phyloP scores from a whole-genome alignment of 2,329 filamentous ascomycete genomes.

The Cladophialophora psammophila region DNA sequence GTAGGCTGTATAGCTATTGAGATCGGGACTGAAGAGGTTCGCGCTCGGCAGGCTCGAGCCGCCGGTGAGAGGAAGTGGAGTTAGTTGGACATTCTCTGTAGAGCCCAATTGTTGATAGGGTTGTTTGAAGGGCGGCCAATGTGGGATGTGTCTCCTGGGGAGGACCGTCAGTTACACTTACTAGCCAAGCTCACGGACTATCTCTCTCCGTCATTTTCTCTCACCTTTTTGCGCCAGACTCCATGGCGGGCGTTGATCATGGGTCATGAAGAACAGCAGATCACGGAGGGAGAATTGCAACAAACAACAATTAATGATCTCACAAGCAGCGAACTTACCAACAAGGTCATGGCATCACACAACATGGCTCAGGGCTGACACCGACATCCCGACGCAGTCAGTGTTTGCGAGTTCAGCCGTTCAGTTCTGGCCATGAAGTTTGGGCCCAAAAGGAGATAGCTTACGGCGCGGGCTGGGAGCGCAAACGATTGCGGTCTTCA shows the following conservation, averaged over 20 bases:
- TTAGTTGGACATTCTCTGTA: conserved; percentile 35
- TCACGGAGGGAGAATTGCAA: conserved; percentile 4
- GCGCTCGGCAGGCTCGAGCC: conserved; percentile 30
- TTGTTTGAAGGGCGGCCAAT: conserved; percentile 37
- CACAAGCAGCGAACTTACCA: conserved; percentile 5
- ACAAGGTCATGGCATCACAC: conserved; percentile 1
- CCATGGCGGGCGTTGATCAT: conserved; percentile 21
- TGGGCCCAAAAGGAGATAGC: conserved; percentile 11
- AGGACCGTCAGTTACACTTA: conserved; percentile 15
- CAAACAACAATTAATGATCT: conserved; percentile 6
- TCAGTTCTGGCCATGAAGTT: conserved; percentile 10
- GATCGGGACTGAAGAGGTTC: conserved; percentile 35
- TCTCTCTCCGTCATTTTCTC: neutral
- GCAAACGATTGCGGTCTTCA: neutral
- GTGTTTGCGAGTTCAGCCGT: neutral
- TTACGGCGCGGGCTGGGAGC: conserved; percentile 20
- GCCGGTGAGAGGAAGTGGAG: conserved; percentile 30
- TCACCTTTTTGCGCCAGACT: conserved; percentile 34
- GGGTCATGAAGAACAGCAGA: conserved; percentile 18
- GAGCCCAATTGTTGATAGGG: conserved; percentile 37
- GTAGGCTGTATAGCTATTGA: conserved; percentile 33
- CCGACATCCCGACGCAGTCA: conserved; percentile 18
- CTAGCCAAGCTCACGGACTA: neutral
- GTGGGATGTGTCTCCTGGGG: conserved; percentile 33
- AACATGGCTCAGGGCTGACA: conserved; percentile 10